These are phyloP conservation scores for Phytomonas sp. DNA, from an alignment of 208 protist genomes.

Conservation along the genomic window DNA sequence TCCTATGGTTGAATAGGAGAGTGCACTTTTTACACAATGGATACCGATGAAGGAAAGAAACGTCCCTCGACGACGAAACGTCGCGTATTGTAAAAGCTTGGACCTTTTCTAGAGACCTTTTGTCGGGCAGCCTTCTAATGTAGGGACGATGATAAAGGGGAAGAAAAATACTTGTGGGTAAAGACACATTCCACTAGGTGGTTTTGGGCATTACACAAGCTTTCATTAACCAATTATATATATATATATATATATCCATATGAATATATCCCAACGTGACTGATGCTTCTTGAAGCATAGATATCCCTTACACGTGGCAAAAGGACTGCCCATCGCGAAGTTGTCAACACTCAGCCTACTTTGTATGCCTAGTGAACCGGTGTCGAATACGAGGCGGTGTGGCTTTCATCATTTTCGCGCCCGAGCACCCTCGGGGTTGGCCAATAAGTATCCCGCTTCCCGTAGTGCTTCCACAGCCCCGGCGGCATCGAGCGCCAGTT, in stretches of 20 bases:
- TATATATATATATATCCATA: background rate
- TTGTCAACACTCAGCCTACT: background rate
- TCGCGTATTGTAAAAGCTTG: background rate
- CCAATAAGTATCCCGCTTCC: slow-evolving; percentile 61
- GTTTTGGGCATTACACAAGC: background rate
- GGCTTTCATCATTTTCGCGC: slow-evolving; percentile 35
- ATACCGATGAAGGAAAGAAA: background rate
- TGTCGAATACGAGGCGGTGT: slow-evolving; percentile 12
- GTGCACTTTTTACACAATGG: background rate
- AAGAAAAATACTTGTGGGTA: background rate
- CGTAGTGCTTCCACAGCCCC: slow-evolving; percentile 83
- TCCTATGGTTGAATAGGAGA: background rate
- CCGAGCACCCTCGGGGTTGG: slow-evolving; percentile 60
- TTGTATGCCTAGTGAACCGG: background rate
- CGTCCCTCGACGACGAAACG: slow-evolving; percentile 1
- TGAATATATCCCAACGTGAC: background rate
- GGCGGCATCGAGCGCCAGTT: slow-evolving; percentile 85
- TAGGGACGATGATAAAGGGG: background rate
- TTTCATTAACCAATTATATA: background rate
- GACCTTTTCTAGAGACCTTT: background rate
- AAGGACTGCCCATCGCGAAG: background rate
- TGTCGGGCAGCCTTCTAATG: background rate
- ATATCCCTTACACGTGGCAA: background rate
- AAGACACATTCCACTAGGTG: background rate
- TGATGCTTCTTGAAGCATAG: background rate